Evolutionary conservation across 148 eudicot genomes (phyloP).

Genomic region (Cornus kousa): DNA sequence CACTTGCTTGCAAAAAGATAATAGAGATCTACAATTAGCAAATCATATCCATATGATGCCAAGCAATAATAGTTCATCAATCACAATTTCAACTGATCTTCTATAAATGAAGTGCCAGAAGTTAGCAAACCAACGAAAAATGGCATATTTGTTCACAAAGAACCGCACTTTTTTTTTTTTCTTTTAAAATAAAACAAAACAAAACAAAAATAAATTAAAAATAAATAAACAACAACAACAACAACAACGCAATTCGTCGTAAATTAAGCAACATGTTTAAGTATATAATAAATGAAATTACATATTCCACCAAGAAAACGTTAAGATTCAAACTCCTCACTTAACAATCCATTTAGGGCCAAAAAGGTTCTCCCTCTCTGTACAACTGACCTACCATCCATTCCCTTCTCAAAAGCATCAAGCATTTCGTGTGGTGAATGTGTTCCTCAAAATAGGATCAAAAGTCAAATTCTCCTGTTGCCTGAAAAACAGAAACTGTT

Average conservation of each 20-base stretch:
- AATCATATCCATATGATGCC: no score
- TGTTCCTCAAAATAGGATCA: slow-evolving; percentile 28
- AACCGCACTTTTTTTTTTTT: no score
- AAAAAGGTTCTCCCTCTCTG: slow-evolving; percentile 34
- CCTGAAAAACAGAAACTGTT: slow-evolving; percentile 45
- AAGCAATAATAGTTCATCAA: no score
- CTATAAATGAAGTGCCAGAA: no score
- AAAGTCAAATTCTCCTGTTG: slow-evolving; percentile 87
- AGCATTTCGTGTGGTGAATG: slow-evolving; percentile 13
- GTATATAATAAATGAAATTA: background rate
- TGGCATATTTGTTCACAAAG: no score
- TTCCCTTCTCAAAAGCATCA: slow-evolving; percentile 23
- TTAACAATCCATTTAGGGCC: slow-evolving; percentile 35
- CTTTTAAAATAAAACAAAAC: no score
- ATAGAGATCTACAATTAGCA: no score
- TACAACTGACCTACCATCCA: slow-evolving; percentile 39
- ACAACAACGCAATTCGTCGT: background rate
- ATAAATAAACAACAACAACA: background rate
- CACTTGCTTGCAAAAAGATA: no score
- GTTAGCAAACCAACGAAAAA: no score
- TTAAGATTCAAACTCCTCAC: background rate
- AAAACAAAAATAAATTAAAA: no score
- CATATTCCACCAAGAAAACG: background rate
- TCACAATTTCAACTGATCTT: no score
- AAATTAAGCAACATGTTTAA: background rate